phyloP scores from a whole-genome alignment of 1,284 basidiomycete species.

The Schizophyllum amplum region DNA sequence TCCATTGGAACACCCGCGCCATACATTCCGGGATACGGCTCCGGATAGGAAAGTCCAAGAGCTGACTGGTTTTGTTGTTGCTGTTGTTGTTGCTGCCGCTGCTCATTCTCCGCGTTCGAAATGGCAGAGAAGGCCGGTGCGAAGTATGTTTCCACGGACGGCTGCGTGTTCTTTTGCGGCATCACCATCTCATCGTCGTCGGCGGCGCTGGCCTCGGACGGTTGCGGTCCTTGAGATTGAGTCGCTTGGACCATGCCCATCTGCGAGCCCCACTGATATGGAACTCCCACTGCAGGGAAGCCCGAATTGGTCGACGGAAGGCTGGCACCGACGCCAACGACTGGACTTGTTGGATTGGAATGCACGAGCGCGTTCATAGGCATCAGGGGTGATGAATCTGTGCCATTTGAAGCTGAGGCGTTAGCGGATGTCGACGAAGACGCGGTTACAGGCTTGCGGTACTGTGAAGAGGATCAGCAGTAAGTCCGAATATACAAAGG shows the following conservation, averaged over 20 bases:
- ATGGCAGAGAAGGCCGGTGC: slow-evolving; percentile 15
- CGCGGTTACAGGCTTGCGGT: slow-evolving; percentile 9
- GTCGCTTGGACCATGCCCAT: slow-evolving; percentile 30
- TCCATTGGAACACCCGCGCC: neutral
- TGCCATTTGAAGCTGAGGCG: slow-evolving; percentile 1
- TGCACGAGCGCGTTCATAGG: slow-evolving; percentile 21
- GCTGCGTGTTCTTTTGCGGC: slow-evolving; percentile 21
- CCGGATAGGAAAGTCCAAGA: neutral
- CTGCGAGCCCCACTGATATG: slow-evolving; percentile 55
- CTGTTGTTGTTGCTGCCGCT: neutral
- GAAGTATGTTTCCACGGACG: slow-evolving; percentile 35
- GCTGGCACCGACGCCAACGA: neutral
- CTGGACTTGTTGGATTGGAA: slow-evolving; percentile 11
- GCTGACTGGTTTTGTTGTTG: neutral
- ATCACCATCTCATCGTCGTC: slow-evolving; percentile 1
- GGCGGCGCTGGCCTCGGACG: neutral
- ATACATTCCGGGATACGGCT: neutral
- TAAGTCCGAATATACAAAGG: neutral
- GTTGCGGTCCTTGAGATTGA: neutral
- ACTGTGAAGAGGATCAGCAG: slow-evolving; percentile 1
- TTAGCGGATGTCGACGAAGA: slow-evolving; percentile 1
- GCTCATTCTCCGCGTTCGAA: neutral
- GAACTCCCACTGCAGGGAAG: slow-evolving; percentile 48
- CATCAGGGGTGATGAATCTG: slow-evolving; percentile 5
- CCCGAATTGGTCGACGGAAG: neutral